Conservation (phyloP, 1,139 yeast species). For the Candida sp. region DNA sequence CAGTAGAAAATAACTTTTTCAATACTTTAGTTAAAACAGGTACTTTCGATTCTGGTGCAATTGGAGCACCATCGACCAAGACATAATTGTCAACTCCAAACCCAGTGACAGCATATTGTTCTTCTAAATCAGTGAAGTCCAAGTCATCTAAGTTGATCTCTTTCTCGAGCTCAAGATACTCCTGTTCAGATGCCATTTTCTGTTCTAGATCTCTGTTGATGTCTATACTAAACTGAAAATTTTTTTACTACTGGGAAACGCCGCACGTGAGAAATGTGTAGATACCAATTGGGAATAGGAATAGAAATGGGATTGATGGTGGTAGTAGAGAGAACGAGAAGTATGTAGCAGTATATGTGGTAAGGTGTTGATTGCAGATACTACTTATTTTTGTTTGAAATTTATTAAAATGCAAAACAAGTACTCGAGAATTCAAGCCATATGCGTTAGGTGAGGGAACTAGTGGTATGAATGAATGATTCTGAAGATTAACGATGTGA, state of each 20-base stretch:
- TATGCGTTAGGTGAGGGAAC: too few species aligned
- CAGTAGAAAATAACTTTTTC: conserved; percentile 68
- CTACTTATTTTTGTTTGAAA: too few species aligned
- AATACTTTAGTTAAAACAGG: conserved; percentile 84
- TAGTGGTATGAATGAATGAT: too few species aligned
- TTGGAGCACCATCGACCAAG: conserved; percentile 93
- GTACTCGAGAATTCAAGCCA: too few species aligned
- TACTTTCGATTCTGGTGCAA: conserved; percentile 88
- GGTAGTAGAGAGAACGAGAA: too few species aligned
- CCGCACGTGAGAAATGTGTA: not conserved
- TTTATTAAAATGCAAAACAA: too few species aligned
- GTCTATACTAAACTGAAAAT: conserved; percentile 1
- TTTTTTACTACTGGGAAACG: not conserved
- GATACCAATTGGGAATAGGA: not conserved
- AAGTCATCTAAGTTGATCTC: conserved; percentile 53
- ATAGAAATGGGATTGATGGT: too few species aligned
- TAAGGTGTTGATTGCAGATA: too few species aligned
- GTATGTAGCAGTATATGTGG: too few species aligned
- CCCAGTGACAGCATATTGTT: conserved; percentile 58
- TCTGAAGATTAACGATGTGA: too few species aligned
- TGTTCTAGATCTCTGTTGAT: not conserved
- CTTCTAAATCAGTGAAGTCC: conserved; percentile 88
- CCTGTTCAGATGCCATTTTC: conserved; percentile 10
- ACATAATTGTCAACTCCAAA: conserved; percentile 74
- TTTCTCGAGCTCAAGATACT: conserved; percentile 40